Conservation (phyloP, 148 eudicot species). For the Silene uniflora region DNA sequence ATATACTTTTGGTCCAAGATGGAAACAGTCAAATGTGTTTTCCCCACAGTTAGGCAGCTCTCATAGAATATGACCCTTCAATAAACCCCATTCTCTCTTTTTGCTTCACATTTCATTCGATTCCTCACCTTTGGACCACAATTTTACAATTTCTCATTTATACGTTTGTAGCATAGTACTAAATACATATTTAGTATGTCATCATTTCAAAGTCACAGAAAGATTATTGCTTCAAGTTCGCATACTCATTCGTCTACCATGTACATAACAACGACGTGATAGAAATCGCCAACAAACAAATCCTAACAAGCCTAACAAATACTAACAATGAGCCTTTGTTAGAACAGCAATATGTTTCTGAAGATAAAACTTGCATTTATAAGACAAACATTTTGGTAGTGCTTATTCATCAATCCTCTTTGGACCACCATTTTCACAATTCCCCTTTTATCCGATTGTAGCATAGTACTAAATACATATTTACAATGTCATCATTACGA, state of each 20-base stretch:
- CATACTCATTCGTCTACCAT: not conserved
- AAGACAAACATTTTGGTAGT: no score
- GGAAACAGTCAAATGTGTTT: slow-evolving; percentile 6
- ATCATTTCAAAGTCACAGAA: not conserved
- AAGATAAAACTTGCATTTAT: no score
- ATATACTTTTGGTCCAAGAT: slow-evolving; percentile 7
- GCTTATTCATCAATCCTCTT: no score
- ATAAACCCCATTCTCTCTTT: slow-evolving; percentile 12
- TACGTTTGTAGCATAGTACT: not conserved
- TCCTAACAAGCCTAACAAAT: not conserved
- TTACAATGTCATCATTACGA: not conserved
- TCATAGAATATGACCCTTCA: slow-evolving; percentile 29
- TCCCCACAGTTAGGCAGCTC: slow-evolving; percentile 28
- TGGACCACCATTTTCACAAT: slow-evolving; percentile 21
- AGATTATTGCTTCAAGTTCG: not conserved
- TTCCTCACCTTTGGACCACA: slow-evolving; percentile 9
- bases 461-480: not conserved
- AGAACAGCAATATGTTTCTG: no score
- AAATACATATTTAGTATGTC: not conserved
- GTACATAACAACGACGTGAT: not conserved
- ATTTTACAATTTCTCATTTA: not conserved
- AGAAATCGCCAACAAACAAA: no score
- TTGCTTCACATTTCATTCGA: not conserved
- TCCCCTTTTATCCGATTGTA: not conserved
- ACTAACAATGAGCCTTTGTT: no score